Evolutionary conservation across 352 stramenopile species (phyloP).

Genomic region (Ophiocytium majus): DNA sequence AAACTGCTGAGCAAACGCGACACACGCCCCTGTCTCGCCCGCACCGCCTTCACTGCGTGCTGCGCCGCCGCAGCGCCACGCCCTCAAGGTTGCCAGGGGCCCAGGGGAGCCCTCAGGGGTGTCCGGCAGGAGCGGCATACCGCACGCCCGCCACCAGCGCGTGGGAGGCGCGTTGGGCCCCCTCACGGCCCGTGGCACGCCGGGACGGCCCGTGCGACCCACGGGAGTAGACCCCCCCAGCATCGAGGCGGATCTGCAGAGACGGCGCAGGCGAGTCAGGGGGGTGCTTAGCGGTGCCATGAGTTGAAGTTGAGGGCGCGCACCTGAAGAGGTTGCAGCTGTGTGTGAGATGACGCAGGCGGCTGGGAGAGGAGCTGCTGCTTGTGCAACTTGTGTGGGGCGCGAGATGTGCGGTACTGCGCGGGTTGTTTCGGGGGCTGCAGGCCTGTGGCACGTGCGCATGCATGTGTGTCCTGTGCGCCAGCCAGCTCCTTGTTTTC

Average conservation of each 20-base stretch:
- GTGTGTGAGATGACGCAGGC: no score
- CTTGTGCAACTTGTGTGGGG: not conserved
- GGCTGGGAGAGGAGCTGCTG: not conserved
- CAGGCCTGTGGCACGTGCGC: no score
- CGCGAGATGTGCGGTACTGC: not conserved
- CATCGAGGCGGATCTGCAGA: not conserved
- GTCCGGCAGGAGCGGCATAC: not conserved
- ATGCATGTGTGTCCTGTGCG: no score
- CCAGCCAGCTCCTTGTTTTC: no score
- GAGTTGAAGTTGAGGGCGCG: slow-evolving; percentile 34
- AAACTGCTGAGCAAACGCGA: no score
- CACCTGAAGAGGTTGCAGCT: slow-evolving; percentile 31
- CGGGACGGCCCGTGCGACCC: not conserved
- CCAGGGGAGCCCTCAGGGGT: not conserved
- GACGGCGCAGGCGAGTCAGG: not conserved
- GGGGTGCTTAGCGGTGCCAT: not conserved
- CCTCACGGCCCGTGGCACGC: not conserved
- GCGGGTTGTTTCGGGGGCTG: not conserved
- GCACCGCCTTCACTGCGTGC: no score
- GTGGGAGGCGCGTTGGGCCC: not conserved
- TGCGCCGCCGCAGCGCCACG: not conserved
- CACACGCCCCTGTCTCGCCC: no score
- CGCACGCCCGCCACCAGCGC: not conserved
- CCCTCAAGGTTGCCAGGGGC: not conserved
- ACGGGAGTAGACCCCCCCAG: not conserved